A percentile compares a stretch with the other conserved stretches of the same genome.
These are phyloP conservation scores for Salix purpurea DNA, from an alignment of 345 rosid species.

Conservation along the genomic window DNA sequence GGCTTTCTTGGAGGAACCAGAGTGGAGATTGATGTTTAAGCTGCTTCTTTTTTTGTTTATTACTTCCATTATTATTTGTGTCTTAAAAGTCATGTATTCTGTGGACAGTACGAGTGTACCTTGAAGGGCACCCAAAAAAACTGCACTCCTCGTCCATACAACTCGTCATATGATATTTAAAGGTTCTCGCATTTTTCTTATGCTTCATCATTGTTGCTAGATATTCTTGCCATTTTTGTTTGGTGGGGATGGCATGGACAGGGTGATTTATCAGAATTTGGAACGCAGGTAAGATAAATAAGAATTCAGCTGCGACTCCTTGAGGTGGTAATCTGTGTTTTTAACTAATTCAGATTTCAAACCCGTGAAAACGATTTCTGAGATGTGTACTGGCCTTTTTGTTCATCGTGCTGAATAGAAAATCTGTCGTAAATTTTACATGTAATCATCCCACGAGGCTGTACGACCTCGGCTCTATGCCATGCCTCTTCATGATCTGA, in stretches of 20 bases:
- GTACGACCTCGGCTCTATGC: background rate
- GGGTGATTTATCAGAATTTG: background rate
- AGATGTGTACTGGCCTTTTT: background rate
- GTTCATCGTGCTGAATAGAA: background rate
- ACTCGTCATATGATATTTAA: background rate
- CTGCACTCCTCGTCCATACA: background rate
- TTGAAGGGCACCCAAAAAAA: no score
- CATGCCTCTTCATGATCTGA: background rate
- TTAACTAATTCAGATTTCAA: background rate
- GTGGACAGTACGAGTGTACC: background rate
- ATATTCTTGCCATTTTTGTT: background rate
- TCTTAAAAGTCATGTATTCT: background rate
- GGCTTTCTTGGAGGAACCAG: background rate
- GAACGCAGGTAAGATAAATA: background rate
- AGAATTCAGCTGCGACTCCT: background rate
- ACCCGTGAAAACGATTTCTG: background rate
- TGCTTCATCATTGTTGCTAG: background rate
- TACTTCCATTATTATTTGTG: no score
- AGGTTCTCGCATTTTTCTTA: background rate
- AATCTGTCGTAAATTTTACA: no score
- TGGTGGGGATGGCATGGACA: background rate
- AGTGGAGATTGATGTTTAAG: background rate
- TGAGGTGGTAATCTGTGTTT: background rate
- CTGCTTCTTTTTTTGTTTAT: background rate
- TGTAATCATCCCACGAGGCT: background rate